Evolutionary conservation across 2,329 filamentous ascomycete genomes (phyloP).

Genomic region (Apiospora kogelbergensis): DNA sequence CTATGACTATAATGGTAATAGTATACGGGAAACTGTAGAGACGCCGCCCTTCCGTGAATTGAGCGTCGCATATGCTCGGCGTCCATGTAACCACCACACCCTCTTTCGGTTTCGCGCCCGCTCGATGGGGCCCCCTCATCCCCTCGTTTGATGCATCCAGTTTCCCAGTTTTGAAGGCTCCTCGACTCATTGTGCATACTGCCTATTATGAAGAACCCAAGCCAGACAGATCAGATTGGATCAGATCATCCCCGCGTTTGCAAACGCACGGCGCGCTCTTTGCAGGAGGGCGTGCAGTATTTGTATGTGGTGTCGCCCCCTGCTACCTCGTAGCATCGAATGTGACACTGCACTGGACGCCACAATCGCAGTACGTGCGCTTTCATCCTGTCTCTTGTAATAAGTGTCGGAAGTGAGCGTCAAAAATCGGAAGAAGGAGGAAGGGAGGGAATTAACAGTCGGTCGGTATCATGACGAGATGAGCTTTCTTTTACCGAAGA

Average conservation of each 20-base stretch:
- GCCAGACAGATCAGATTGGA: not conserved
- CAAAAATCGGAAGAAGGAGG: too few species aligned
- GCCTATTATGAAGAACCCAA: not conserved
- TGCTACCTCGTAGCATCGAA: not conserved
- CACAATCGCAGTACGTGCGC: not conserved
- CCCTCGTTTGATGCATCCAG: not conserved
- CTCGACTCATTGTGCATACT: not conserved
- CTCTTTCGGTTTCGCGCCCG: not conserved
- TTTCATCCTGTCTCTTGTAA: not conserved
- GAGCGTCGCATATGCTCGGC: not conserved
- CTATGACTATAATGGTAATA: not conserved
- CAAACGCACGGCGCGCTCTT: not conserved
- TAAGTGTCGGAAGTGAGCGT: too few species aligned
- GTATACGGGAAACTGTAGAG: not conserved
- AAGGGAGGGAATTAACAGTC: too few species aligned
- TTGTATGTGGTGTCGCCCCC: not conserved
- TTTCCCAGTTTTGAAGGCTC: not conserved
- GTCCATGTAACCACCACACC: not conserved
- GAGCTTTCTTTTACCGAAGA: constrained; percentile 54
- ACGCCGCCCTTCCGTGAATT: not conserved
- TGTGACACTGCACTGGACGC: not conserved
- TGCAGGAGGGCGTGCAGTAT: not conserved
- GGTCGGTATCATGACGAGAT: not conserved
- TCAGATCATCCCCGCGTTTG: not conserved
- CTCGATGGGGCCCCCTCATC: not conserved